Base-by-base conservation (phyloP, 2,329 filamentous ascomycete genomes). In the Botrytis tulipae region DNA sequence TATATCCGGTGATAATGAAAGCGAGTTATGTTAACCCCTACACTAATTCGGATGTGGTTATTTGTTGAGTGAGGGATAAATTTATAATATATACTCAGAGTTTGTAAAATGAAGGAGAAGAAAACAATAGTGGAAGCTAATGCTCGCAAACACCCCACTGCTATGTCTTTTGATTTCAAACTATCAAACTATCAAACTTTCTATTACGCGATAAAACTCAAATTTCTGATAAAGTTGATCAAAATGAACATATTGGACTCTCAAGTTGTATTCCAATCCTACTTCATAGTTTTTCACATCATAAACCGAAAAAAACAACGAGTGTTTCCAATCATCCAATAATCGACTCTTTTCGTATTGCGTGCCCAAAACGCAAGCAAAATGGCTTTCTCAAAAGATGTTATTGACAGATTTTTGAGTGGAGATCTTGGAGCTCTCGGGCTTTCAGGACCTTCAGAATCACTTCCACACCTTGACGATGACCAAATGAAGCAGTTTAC, bases 31-130 rank as follows among this genome's bases (percentile, higher is more conserved):
- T 57, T 57, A 57, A 57, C 51, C 51, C 51, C n/a, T 57, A 57
- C 51, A 57, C 51, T 57, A 57, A 57, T 57, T 57, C 51, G 42
- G 42, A 44, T 44, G 4, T 18, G 16, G 16, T 16, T 20, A 7
- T 44, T 44, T 44, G 42, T 7, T 44, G 1, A 2, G 0, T 6
- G 18, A 2, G 0, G 16, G 7, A 1, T 0, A 3, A 7, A 7
- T 7, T 44, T 5, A 20, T 44, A 20, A 1, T 8, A 44, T 44
- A 44, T 44, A 20, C 20, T 8, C 4, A 44, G 0, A 44, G 7
- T 2, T 0, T 0, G 1, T 0, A 8, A 7, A 20, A 6, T 44
- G 42, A 8, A 20, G 2, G 42, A 44, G 6, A 44, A 44, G 18
- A 20, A 18, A 20, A 44, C 18, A 44, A 44, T 20, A 22, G 7